A percentile compares a stretch with the other conserved stretches of the same genome.
These are phyloP conservation scores for Schizonepeta tenuifolia DNA, from an alignment of 257 asterid species.

Conservation along the genomic window DNA sequence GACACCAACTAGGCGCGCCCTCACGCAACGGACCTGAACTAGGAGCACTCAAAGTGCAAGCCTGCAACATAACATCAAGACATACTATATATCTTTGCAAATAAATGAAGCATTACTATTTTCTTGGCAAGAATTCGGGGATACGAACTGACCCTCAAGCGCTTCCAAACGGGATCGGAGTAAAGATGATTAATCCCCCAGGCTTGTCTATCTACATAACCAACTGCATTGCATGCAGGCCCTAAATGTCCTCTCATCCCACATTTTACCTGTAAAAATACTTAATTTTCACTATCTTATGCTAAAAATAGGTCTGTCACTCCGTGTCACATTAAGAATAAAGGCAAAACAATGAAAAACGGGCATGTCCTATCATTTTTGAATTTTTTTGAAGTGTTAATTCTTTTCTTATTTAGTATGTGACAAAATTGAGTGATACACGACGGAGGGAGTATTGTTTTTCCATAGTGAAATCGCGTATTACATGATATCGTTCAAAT, in stretches of 20 bases:
- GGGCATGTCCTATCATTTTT: too few species aligned
- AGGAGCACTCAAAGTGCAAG: constrained; percentile 80
- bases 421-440: too few species aligned
- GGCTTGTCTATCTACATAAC: constrained; percentile 79
- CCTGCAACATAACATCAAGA: constrained; percentile 46
- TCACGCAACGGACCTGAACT: constrained; percentile 58
- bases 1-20: constrained; percentile 89
- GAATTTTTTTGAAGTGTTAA: too few species aligned
- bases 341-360: too few species aligned
- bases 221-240: constrained; percentile 95
- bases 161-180: constrained; percentile 68
- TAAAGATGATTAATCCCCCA: constrained; percentile 95
- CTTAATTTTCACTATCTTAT: neutral
- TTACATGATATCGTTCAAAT: constrained; percentile 52
- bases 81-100: neutral
- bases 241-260: constrained; percentile 95
- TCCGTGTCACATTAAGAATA: too few species aligned
- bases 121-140: neutral
- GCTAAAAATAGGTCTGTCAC: too few species aligned
- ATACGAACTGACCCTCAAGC: constrained; percentile 43
- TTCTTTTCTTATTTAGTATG: too few species aligned
- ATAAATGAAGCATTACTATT: neutral
- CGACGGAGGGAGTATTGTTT: too few species aligned
- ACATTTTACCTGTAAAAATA: constrained; percentile 70
- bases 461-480: neutral